Conservation (phyloP, 2,329 filamentous ascomycete species). For the Hypoxylon sp. region DNA sequence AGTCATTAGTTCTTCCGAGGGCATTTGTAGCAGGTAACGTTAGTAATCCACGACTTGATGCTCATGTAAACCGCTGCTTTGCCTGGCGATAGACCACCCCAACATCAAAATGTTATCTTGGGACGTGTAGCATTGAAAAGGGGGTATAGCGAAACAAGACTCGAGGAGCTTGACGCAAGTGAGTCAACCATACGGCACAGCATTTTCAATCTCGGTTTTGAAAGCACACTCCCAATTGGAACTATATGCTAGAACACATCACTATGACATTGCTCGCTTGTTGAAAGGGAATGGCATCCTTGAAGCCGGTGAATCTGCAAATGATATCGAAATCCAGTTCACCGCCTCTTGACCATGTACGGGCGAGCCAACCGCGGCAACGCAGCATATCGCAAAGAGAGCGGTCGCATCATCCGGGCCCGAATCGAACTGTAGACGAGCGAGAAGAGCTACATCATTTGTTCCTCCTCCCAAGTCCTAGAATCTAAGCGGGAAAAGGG, state of each 20-base stretch:
- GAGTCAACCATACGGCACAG: slow-evolving; percentile 14
- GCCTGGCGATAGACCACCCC: neutral
- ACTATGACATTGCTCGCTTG: slow-evolving; percentile 6
- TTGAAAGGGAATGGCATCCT: slow-evolving; percentile 22
- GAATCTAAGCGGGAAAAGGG: slow-evolving; percentile 18
- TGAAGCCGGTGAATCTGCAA: slow-evolving; percentile 10
- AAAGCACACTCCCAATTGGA: neutral
- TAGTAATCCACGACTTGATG: neutral
- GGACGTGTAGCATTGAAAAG: neutral
- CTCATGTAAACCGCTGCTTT: neutral
- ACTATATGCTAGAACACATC: neutral
- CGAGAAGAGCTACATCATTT: slow-evolving; percentile 1
- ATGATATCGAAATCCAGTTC: slow-evolving; percentile 20
- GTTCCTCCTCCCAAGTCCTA: slow-evolving; percentile 11
- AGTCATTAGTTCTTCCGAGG: neutral
- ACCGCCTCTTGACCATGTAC: slow-evolving; percentile 24
- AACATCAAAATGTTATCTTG: neutral
- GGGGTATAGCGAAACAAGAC: neutral
- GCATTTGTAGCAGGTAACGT: neutral
- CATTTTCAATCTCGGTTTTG: slow-evolving; percentile 5
- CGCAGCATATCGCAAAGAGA: slow-evolving; percentile 15
- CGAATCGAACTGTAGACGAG: slow-evolving; percentile 5
- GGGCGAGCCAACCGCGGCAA: slow-evolving; percentile 11
- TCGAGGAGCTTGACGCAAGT: neutral
- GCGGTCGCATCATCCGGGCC: slow-evolving; percentile 10